phyloP scores from a whole-genome alignment of 2,329 filamentous ascomycete species.

The Thelonectria blattea region DNA sequence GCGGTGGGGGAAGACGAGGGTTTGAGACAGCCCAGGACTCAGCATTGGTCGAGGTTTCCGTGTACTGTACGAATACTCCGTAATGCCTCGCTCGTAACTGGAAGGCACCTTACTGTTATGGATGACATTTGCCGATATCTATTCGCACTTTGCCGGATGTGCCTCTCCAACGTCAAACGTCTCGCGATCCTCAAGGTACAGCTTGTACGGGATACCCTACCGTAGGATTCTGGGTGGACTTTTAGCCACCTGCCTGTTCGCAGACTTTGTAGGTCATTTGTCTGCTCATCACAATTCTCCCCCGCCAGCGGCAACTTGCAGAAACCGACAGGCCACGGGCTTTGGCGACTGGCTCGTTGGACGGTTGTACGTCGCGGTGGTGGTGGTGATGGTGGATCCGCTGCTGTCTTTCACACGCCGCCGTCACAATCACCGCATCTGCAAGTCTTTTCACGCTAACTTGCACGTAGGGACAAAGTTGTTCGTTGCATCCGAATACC shows the following conservation, averaged over 20 bases:
- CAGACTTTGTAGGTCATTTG: neutral
- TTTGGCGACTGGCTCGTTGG: neutral
- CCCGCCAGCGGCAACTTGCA: slow-evolving; percentile 8
- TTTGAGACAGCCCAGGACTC: neutral
- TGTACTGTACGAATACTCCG: no score
- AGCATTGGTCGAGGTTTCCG: neutral
- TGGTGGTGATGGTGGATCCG: slow-evolving; percentile 1
- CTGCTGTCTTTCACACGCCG: neutral
- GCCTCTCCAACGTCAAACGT: neutral
- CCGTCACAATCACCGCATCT: neutral
- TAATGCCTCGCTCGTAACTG: neutral
- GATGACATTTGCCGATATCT: neutral
- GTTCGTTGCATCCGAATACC: no score
- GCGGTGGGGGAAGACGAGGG: neutral
- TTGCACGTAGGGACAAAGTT: neutral
- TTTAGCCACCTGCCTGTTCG: neutral
- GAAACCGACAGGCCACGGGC: neutral
- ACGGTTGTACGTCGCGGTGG: neutral
- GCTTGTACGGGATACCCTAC: no score
- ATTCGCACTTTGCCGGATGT: neutral
- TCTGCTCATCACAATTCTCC: neutral
- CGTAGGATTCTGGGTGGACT: neutral
- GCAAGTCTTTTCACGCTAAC: neutral
- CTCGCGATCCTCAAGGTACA: neutral
- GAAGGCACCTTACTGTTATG: neutral